Conservation (phyloP, 768 basidiomycete species). For the Tricholoma furcatifolium region DNA sequence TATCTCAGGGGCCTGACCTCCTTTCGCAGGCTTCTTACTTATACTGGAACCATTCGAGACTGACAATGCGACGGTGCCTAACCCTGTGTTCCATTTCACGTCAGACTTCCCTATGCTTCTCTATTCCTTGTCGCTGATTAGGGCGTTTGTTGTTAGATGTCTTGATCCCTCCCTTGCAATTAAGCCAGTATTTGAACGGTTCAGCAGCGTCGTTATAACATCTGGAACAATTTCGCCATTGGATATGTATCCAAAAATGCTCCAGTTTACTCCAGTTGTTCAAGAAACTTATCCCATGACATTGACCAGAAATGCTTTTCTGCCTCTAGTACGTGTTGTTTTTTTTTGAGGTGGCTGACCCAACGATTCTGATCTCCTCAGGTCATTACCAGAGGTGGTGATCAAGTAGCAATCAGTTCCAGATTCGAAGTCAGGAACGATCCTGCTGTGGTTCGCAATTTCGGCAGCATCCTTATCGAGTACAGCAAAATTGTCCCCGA, state of each 20-base stretch:
- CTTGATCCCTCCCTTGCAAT: conserved; percentile 97
- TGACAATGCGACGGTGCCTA: conserved; percentile 96
- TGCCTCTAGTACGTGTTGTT: conserved; percentile 72
- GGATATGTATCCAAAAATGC: conserved; percentile 99
- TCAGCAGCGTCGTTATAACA: conserved; percentile 97
- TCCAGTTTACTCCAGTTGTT: conserved; percentile 95
- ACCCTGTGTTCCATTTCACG: conserved; percentile 98
- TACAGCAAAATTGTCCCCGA: conserved; percentile 98
- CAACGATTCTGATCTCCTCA: conserved; percentile 25
- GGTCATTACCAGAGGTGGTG: conserved; percentile 97
- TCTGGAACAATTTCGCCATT: conserved; percentile 97
- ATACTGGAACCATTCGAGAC: conserved; percentile 99
- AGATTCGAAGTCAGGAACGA: conserved; percentile 99
- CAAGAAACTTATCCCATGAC: conserved; percentile 99
- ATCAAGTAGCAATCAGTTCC: conserved; percentile 98
- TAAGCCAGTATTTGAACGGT: conserved; percentile 96
- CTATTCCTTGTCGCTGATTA: conserved; percentile 12
- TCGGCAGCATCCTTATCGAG: conserved; percentile 96
- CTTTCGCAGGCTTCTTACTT: conserved; percentile 78
- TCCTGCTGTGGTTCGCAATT: conserved; percentile 97
- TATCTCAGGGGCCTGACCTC: conserved; percentile 1
- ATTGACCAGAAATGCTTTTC: conserved; percentile 90
- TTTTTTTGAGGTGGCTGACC: background rate
- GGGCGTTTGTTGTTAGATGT: conserved; percentile 61
- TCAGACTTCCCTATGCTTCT: conserved; percentile 31